Percentiles rank a stretch among this genome's conserved stretches.
Evolutionary conservation across 306 rosid genomes (phyloP).

Genomic region (Malus sieversii): DNA sequence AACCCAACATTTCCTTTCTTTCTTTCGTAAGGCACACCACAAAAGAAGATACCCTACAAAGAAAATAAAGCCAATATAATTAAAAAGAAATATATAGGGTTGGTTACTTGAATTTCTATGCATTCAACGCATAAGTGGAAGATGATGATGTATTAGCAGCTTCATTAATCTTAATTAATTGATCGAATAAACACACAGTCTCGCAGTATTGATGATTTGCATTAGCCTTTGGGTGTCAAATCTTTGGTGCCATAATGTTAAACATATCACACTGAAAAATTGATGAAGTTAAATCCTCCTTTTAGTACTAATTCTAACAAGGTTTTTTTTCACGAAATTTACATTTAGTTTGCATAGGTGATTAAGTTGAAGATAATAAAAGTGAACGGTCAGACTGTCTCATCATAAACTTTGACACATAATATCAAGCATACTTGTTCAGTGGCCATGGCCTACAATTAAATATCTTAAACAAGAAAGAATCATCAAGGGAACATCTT

Average conservation of each 20-base stretch:
- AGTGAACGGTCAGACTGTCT: too few species aligned
- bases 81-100: not conserved
- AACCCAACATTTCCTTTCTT: constrained; percentile 20
- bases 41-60: not conserved
- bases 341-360: too few species aligned
- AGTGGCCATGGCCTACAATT: not conserved
- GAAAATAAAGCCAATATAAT: not conserved
- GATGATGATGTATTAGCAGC: not conserved
- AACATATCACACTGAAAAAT: too few species aligned
- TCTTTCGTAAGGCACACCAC: not conserved
- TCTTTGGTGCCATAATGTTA: too few species aligned
- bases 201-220: too few species aligned
- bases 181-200: not conserved
- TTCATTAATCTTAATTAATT: not conserved
- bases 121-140: constrained; percentile 2
- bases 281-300: too few species aligned
- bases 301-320: too few species aligned
- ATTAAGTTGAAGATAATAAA: too few species aligned
- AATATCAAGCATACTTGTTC: not conserved
- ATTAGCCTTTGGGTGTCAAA: too few species aligned
- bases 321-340: too few species aligned
- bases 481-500: not conserved
- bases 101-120: not conserved
- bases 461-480: not conserved
- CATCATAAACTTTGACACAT: not conserved